Evolutionary conservation across 2,329 filamentous ascomycete species (phyloP).

Genomic region (Ceratocystiopsis sp.): DNA sequence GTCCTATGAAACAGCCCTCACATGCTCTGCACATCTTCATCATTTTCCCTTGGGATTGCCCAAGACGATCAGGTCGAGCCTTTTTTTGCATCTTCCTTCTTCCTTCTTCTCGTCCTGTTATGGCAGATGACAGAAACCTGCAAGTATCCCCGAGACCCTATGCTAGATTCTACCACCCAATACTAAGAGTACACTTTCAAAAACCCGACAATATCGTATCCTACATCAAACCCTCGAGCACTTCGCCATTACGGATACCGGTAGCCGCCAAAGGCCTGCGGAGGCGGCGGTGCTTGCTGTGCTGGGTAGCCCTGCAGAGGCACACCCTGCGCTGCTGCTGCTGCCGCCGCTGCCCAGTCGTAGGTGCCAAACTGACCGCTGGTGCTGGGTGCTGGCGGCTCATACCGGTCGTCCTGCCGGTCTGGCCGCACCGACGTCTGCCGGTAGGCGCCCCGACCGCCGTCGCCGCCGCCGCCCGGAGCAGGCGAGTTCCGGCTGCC

Average conservation of each 20-base stretch:
- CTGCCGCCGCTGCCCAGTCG: too few species aligned
- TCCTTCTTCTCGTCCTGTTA: too few species aligned
- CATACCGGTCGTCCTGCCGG: slow-evolving; percentile 24
- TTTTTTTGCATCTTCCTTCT: too few species aligned
- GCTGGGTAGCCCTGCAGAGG: background rate
- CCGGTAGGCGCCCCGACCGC: slow-evolving; percentile 26
- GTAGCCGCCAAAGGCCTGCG: slow-evolving; percentile 6
- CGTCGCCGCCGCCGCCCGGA: slow-evolving; percentile 17
- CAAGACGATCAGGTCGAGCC: too few species aligned
- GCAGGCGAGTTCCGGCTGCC: slow-evolving; percentile 9
- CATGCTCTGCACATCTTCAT: too few species aligned
- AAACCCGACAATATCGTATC: too few species aligned
- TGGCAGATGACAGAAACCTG: too few species aligned
- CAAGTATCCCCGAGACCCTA: too few species aligned
- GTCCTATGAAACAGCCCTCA: too few species aligned
- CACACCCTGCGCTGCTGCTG: background rate
- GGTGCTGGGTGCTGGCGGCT: slow-evolving; percentile 19
- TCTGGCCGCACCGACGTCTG: slow-evolving; percentile 35
- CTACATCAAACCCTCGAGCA: background rate
- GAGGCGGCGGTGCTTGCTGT: slow-evolving; percentile 1
- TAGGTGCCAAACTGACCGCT: background rate
- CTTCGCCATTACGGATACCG: slow-evolving; percentile 4
- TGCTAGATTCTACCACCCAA: too few species aligned
- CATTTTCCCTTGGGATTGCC: too few species aligned
- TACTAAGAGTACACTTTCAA: too few species aligned